phyloP scores from a whole-genome alignment of 768 basidiomycete species.

The Terana coerulea region DNA sequence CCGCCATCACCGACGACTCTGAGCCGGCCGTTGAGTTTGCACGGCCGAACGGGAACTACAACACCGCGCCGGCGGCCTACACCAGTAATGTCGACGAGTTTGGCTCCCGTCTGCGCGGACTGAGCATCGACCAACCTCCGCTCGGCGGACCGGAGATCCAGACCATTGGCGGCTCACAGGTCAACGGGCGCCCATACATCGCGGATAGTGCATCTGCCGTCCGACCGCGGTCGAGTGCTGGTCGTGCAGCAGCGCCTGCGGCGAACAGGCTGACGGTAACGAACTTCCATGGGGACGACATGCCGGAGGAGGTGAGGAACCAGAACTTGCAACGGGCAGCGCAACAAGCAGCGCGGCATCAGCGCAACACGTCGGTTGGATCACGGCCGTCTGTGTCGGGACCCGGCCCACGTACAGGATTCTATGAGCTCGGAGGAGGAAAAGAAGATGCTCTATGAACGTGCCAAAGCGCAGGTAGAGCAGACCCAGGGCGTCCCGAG shows the following conservation, averaged over 20 bases:
- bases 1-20: constrained; percentile 10
- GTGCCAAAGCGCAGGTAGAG: constrained; percentile 36
- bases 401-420: constrained; percentile 5
- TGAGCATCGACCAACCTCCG: constrained; percentile 15
- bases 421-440: constrained; percentile 42
- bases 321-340: neutral
- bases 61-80: constrained; percentile 25
- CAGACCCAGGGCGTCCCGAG: constrained; percentile 33
- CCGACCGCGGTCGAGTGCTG: constrained; percentile 6
- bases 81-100: constrained; percentile 22
- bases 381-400: neutral
- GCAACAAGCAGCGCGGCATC: constrained; percentile 5
- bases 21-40: constrained; percentile 11
- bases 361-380: neutral
- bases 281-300: constrained; percentile 15
- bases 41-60: constrained; percentile 23
- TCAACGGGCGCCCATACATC: too few relatives aligned
- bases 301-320: constrained; percentile 15
- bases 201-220: constrained; percentile 1
- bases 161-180: constrained; percentile 21
- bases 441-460: constrained; percentile 38
- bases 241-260: neutral
- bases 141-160: constrained; percentile 12
- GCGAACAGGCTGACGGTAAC: constrained; percentile 13
- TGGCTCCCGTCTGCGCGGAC: constrained; percentile 15